Conservation (phyloP, 371 early-diverging fungal genomes). For the Syncephalastrum racemosum region DNA sequence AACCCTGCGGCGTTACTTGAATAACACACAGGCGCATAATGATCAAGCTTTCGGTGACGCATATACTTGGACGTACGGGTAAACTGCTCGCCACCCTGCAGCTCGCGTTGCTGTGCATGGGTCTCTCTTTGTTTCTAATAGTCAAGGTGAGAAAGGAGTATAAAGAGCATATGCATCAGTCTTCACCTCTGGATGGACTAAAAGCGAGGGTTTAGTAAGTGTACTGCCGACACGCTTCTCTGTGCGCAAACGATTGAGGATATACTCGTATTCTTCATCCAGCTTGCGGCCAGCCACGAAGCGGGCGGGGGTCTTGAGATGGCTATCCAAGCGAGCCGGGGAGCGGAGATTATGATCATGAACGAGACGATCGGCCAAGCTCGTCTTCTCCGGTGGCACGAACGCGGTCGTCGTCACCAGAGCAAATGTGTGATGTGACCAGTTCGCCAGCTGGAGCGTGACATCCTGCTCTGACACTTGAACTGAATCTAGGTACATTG, state of each 20-base stretch:
- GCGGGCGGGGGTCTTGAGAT: slow-evolving; percentile 8
- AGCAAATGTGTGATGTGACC: slow-evolving; percentile 20
- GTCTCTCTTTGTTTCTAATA: slow-evolving; percentile 10
- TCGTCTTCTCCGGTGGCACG: slow-evolving; percentile 16
- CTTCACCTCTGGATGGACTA: slow-evolving; percentile 51
- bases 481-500: slow-evolving; percentile 3
- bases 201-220: slow-evolving; percentile 48
- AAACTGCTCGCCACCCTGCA: slow-evolving; percentile 1
- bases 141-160: background rate
- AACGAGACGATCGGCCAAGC: background rate
- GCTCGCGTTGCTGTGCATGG: background rate
- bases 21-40: too few species aligned
- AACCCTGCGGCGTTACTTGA: too few species aligned
- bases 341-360: background rate
- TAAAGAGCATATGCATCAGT: background rate
- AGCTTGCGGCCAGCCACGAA: slow-evolving; percentile 43
- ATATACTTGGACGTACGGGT: too few species aligned
- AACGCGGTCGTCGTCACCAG: slow-evolving; percentile 30
- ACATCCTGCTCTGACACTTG: slow-evolving; percentile 15
- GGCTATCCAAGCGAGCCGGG: background rate
- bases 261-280: slow-evolving; percentile 60
- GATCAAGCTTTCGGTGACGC: too few species aligned
- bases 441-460: slow-evolving; percentile 12
- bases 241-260: slow-evolving; percentile 46
- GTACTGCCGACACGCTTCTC: slow-evolving; percentile 55